Evolutionary conservation across 2,329 filamentous ascomycete species (phyloP).

Genomic region (Dothideomycetes sp.): DNA sequence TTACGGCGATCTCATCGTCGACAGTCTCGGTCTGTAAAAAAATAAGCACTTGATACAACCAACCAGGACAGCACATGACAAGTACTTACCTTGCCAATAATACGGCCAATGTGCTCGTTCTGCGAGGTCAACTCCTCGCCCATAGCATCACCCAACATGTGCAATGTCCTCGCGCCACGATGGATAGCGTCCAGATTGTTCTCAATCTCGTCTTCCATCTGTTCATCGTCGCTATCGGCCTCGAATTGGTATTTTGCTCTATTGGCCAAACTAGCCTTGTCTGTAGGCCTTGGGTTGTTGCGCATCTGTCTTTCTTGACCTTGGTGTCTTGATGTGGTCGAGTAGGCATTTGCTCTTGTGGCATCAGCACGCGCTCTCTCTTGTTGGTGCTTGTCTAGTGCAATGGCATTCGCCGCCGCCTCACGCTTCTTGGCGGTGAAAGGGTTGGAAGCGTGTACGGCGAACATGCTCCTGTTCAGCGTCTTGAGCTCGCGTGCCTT

Average conservation of each 20-base stretch:
- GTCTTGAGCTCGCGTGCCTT: slow-evolving; percentile 76
- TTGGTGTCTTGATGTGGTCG: slow-evolving; percentile 50
- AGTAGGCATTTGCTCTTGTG: slow-evolving; percentile 46
- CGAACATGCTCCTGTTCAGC: slow-evolving; percentile 85
- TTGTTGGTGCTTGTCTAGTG: slow-evolving; percentile 55
- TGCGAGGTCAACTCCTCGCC: slow-evolving; percentile 66
- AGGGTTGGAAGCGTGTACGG: slow-evolving; percentile 37
- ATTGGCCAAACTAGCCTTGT: slow-evolving; percentile 49
- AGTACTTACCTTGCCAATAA: slow-evolving; percentile 61
- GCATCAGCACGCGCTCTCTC: slow-evolving; percentile 50
- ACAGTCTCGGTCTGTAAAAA: slow-evolving; percentile 59
- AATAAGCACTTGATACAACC: slow-evolving; percentile 18
- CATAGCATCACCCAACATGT: slow-evolving; percentile 64
- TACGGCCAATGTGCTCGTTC: slow-evolving; percentile 67
- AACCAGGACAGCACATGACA: not conserved
- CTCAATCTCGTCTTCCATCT: slow-evolving; percentile 44
- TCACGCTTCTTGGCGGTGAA: slow-evolving; percentile 58
- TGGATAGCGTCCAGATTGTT: slow-evolving; percentile 52
- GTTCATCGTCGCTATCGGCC: slow-evolving; percentile 60
- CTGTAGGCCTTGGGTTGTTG: slow-evolving; percentile 39
- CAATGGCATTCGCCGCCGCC: slow-evolving; percentile 53
- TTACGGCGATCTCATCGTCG: slow-evolving; percentile 72
- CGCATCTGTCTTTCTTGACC: slow-evolving; percentile 48
- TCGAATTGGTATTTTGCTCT: slow-evolving; percentile 69
- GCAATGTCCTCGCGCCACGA: slow-evolving; percentile 58